Base-by-base conservation (phyloP, 225 moss, liverwort and hornwort species). In the Physcomitrellopsis africana region DNA sequence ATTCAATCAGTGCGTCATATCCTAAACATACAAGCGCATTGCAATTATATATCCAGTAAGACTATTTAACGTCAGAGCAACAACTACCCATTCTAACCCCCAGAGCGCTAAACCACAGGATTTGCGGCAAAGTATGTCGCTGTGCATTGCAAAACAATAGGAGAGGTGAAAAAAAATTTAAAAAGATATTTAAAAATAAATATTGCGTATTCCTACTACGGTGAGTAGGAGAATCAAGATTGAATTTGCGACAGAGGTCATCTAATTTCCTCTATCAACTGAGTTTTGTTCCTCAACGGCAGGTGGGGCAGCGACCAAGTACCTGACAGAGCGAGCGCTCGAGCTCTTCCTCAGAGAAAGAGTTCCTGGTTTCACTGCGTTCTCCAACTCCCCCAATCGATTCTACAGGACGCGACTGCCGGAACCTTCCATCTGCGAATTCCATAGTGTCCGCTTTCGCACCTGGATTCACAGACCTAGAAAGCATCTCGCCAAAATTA, bases 241-340 rank as follows among this genome's bases (percentile, higher is more conserved):
- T 44, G 8, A 20, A 24, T 41, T 18, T 7, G 54, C 41, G 1
- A 13, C 19, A 32, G 27, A 42, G 10, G 14, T 51, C 9, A 29
- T 22, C 44, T 22, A 7, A 16, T 37, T 37, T 37, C 32, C 32
- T 37, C 32, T 37, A 7, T 37, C 32, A 37, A 7, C 32, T 4
- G 32, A 37, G 4, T 7, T 2, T 37, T 20, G 26, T 20, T 27
- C 44, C 49, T 49, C 4, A 22, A 62, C 5, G 23, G 58, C 16
- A 27, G 32, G 1, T 9, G 17, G 14, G 48, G 26, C 53, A 73
- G 57, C 43, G 51, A 12, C n/a, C 22, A 24, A 3, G 20, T 58
- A 87, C 88, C 85, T 83, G 88, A 63, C 78, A 67, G 23, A 74
- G 57, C 14, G 79, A 70, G 52, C 74, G 80, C 13, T 77, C 82